phyloP scores from a whole-genome alignment of 1,284 basidiomycete species.

The Xanthoconium separans region DNA sequence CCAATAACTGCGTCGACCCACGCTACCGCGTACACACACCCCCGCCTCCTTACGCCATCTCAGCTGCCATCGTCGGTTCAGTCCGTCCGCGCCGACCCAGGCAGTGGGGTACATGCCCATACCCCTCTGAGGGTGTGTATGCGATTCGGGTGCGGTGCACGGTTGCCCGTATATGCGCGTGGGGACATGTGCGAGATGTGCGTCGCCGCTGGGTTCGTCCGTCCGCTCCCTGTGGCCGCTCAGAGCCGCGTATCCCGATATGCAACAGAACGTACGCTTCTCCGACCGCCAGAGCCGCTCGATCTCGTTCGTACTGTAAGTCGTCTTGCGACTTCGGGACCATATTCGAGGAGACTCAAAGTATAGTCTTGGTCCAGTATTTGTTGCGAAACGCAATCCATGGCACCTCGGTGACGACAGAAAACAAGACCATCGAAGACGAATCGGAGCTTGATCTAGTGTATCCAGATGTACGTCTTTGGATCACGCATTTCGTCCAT shows the following conservation, averaged over 20 bases:
- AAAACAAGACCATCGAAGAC: neutral
- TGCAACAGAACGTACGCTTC: neutral
- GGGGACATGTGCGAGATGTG: slow-evolving; percentile 15
- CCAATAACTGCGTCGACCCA: neutral
- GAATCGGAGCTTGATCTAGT: slow-evolving; percentile 17
- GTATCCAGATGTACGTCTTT: slow-evolving; percentile 23
- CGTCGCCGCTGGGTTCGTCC: neutral
- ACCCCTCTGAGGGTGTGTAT: slow-evolving; percentile 6
- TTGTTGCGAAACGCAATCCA: neutral
- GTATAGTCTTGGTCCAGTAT: neutral
- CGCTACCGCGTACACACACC: neutral
- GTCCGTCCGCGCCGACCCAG: too few relatives aligned
- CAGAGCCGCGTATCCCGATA: neutral
- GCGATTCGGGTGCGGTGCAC: slow-evolving; percentile 20
- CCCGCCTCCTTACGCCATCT: neutral
- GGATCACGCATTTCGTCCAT: neutral
- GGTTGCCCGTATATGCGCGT: neutral
- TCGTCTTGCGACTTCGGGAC: neutral
- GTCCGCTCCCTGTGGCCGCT: neutral
- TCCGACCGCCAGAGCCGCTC: neutral
- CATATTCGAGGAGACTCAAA: neutral
- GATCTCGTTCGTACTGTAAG: slow-evolving; percentile 8
- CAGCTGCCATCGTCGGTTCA: too few relatives aligned
- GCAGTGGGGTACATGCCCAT: too few relatives aligned
- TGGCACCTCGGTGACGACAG: neutral